phyloP scores from a whole-genome alignment of 2,329 filamentous ascomycete species.

The Aspergillus carbonarius region DNA sequence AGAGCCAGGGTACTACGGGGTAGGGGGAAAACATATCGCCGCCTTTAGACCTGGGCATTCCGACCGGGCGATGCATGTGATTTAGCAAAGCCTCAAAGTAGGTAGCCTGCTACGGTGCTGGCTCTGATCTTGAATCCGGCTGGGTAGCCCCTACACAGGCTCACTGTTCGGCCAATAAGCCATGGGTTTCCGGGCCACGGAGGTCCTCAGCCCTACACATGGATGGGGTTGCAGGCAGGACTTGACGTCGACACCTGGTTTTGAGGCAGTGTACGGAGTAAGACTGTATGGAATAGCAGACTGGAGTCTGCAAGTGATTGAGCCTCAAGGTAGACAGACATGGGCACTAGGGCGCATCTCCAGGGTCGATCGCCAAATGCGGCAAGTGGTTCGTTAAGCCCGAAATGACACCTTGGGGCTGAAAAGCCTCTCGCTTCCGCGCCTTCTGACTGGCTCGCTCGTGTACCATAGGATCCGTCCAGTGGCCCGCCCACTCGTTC shows the following conservation, averaged over 20 bases:
- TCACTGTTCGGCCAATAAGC: background rate
- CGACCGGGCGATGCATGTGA: slow-evolving; percentile 1
- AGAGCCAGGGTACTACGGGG: background rate
- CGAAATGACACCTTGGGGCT: background rate
- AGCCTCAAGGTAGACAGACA: slow-evolving; percentile 12
- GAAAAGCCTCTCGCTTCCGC: background rate
- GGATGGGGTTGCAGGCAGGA: slow-evolving; percentile 1
- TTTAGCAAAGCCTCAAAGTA: background rate
- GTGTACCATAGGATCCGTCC: background rate
- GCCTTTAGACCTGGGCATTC: slow-evolving; percentile 1
- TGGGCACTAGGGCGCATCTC: too few relatives aligned
- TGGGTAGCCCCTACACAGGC: background rate
- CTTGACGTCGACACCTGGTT: background rate
- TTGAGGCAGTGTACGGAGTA: background rate
- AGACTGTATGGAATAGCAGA: background rate
- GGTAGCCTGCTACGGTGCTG: background rate
- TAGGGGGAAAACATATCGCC: background rate
- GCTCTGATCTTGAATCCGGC: background rate
- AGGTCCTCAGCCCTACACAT: slow-evolving; percentile 13
- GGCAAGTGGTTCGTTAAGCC: background rate
- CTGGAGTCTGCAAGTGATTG: slow-evolving; percentile 8
- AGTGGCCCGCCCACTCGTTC: background rate
- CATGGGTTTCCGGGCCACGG: too few relatives aligned
- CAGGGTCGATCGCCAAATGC: background rate
- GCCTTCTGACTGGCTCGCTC: background rate